These are phyloP conservation scores for Sphagnurus paluster DNA, from an alignment of 1,284 basidiomycete genomes.

Conservation along the genomic window DNA sequence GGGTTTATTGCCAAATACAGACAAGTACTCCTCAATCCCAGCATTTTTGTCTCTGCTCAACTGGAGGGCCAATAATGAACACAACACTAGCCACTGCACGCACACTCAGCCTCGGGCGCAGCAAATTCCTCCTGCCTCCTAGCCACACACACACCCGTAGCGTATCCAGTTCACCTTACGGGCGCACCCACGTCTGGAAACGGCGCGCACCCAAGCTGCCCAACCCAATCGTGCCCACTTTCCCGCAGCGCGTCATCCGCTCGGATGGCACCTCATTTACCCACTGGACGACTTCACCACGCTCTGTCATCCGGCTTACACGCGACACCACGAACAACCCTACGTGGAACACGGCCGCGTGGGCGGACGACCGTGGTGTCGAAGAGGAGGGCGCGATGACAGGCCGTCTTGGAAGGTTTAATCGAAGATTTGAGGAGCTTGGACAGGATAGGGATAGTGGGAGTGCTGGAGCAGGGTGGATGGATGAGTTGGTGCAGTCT, in stretches of 20 bases:
- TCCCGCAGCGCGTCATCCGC: conserved; percentile 79
- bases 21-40: background rate
- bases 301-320: conserved; percentile 70
- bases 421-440: conserved; percentile 67
- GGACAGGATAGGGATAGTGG: conserved; percentile 43
- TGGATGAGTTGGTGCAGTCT: conserved; percentile 34
- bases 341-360: conserved; percentile 68
- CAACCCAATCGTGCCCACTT: conserved; percentile 80
- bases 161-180: conserved; percentile 71
- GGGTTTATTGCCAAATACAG: background rate
- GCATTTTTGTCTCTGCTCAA: background rate
- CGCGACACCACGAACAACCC: conserved; percentile 87
- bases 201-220: conserved; percentile 66
- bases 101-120: too few relatives aligned
- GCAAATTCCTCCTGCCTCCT: background rate
- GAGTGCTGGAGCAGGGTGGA: too few relatives aligned
- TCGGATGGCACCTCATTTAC: conserved; percentile 87
- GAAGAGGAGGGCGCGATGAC: conserved; percentile 71
- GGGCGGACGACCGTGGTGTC: conserved; percentile 60
- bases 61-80: background rate
- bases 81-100: conserved; percentile 27
- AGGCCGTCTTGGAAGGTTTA: conserved; percentile 81
- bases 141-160: conserved; percentile 7
- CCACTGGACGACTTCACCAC: conserved; percentile 84
- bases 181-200: conserved; percentile 75